These are phyloP conservation scores for Calocera cornea DNA, from an alignment of 768 basidiomycete genomes.

Conservation along the genomic window DNA sequence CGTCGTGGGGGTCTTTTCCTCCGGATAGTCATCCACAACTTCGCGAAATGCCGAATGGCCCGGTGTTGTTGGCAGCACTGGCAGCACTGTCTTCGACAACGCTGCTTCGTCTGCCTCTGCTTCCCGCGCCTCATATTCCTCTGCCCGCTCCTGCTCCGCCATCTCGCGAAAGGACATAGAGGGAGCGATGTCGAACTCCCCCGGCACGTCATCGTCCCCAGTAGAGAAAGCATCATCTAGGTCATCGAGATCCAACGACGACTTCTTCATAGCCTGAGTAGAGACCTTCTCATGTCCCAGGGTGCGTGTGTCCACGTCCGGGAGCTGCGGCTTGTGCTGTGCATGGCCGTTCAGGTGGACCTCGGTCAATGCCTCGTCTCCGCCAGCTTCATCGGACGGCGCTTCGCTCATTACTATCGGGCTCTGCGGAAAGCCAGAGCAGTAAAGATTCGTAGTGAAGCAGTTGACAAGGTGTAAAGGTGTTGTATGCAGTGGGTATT, in stretches of 20 bases:
- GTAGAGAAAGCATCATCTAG: conserved; percentile 62
- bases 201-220: conserved; percentile 31
- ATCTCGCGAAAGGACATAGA: neutral
- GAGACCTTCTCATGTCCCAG: neutral
- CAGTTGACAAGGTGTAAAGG: neutral
- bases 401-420: neutral
- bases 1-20: neutral
- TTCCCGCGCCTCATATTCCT: neutral
- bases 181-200: neutral
- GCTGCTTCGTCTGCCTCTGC: neutral
- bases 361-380: neutral
- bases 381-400: neutral
- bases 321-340: neutral
- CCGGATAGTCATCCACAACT: neutral
- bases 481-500: neutral
- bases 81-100: too few species aligned
- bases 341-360: neutral
- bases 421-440: neutral
- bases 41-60: neutral
- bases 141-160: conserved; percentile 2
- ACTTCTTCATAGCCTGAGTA: neutral
- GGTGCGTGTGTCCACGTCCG: neutral
- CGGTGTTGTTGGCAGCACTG: neutral
- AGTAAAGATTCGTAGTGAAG: neutral
- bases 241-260: neutral